Evolutionary conservation across 225 moss, liverwort and hornwort genomes (phyloP).

Genomic region (Pseudoscleropodium purum): DNA sequence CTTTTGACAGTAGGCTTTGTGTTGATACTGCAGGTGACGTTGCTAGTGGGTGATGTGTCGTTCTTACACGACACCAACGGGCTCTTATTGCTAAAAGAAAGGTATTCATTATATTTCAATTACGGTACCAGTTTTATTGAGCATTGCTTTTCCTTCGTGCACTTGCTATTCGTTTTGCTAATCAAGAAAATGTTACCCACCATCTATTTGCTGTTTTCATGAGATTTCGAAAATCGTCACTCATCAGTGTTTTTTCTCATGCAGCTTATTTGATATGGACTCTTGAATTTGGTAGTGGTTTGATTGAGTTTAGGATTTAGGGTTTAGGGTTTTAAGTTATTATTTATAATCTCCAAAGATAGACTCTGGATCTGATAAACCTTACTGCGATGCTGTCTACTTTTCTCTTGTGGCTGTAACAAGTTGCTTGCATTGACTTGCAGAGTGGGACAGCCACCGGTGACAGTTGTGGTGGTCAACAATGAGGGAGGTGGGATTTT

Average conservation of each 20-base stretch:
- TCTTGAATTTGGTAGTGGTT: background rate
- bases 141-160: background rate
- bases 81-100: conserved; percentile 67
- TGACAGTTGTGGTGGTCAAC: conserved; percentile 94
- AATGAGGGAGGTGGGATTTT: conserved; percentile 96
- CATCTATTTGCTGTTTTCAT: background rate
- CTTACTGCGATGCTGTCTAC: background rate
- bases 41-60: conserved; percentile 91
- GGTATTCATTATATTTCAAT: conserved; percentile 20
- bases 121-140: background rate
- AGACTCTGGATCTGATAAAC: background rate
- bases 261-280: background rate
- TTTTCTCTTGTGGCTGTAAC: background rate
- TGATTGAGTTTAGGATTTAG: background rate
- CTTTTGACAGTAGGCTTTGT: background rate
- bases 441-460: conserved; percentile 88
- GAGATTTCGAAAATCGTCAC: background rate
- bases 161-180: background rate
- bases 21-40: conserved; percentile 65
- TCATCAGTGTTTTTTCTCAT: background rate
- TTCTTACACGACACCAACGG: conserved; percentile 99
- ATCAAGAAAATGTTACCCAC: background rate
- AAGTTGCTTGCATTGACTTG: conserved; percentile 5
- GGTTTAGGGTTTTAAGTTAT: background rate
- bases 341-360: background rate